phyloP scores from a whole-genome alignment of 2,329 filamentous ascomycete species.

The Ophiobolus disseminans region DNA sequence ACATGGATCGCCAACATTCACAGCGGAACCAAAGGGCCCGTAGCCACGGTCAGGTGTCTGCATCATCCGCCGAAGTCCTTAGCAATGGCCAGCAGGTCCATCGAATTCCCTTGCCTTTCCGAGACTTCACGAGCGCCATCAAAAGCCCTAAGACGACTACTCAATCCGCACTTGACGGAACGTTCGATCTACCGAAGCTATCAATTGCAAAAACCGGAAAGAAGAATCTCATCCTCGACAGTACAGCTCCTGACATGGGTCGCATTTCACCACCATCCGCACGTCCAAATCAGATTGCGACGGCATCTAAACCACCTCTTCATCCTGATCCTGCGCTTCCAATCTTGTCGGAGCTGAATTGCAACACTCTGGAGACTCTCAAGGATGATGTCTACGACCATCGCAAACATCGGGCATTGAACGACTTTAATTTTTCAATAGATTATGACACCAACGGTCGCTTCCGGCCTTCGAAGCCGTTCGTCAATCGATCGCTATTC shows the following conservation, averaged over 20 bases:
- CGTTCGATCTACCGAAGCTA: conserved; percentile 10
- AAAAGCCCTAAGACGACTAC: conserved; percentile 3
- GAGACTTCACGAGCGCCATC: conserved; percentile 10
- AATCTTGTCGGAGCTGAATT: conserved; percentile 33
- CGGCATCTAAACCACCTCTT: not conserved
- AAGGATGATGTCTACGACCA: conserved; percentile 32
- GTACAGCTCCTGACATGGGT: not conserved
- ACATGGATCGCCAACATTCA: conserved; percentile 16
- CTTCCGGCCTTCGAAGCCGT: conserved; percentile 23
- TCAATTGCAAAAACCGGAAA: conserved; percentile 25
- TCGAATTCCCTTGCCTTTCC: conserved; percentile 33
- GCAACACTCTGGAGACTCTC: conserved; percentile 36
- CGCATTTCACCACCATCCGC: not conserved
- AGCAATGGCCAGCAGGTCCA: conserved; percentile 38
- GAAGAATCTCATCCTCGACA: conserved; percentile 28
- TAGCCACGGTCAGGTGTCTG: conserved; percentile 1
- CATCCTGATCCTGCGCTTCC: conserved; percentile 15
- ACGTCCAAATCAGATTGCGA: not conserved
- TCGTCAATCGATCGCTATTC: conserved; percentile 45
- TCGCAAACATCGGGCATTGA: conserved; percentile 11
- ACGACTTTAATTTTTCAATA: conserved; percentile 22
- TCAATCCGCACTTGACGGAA: conserved; percentile 13
- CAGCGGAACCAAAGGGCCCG: conserved; percentile 15
- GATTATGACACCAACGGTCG: conserved; percentile 25
- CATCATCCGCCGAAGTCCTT: conserved; percentile 18